Conservation (phyloP, 2,329 filamentous ascomycete genomes). For the Nannizziopsis barbatae region DNA sequence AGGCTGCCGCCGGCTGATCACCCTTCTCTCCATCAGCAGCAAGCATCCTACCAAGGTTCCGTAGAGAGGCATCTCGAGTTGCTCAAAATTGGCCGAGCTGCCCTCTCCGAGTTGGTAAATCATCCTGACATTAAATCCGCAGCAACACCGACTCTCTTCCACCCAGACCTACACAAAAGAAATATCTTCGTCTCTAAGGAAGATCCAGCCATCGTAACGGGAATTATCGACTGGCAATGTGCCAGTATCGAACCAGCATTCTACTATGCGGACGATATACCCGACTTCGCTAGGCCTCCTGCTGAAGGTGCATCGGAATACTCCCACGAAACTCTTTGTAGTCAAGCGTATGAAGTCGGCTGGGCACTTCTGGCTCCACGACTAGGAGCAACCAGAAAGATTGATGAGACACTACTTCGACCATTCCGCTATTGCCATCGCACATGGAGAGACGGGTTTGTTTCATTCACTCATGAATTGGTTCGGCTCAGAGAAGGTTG, state of each 20-base stretch:
- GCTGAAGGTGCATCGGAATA: constrained; percentile 19
- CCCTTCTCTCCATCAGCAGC: constrained; percentile 13
- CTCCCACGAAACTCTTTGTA: constrained; percentile 17
- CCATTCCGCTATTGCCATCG: constrained; percentile 33
- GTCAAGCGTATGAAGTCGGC: constrained; percentile 23
- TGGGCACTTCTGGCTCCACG: constrained; percentile 14
- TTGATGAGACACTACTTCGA: constrained; percentile 29
- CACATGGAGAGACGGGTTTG: constrained; percentile 34
- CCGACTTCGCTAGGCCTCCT: constrained; percentile 30
- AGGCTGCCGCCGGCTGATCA: constrained; percentile 21
- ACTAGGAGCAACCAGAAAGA: constrained; percentile 19
- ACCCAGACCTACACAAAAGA: constrained; percentile 33
- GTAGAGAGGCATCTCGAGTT: constrained; percentile 26
- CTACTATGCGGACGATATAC: constrained; percentile 29
- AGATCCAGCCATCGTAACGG: constrained; percentile 29
- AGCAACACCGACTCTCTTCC: constrained; percentile 27
- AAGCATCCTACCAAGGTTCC: constrained; percentile 28
- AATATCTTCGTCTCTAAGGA: constrained; percentile 36
- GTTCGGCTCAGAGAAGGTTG: constrained; percentile 30
- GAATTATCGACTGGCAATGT: constrained; percentile 37
- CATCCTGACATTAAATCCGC: constrained; percentile 22
- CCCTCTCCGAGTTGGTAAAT: constrained; percentile 24
- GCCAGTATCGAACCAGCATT: constrained; percentile 33
- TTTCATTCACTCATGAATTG: constrained; percentile 32
- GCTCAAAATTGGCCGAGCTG: constrained; percentile 21